Evolutionary conservation across 345 rosid genomes (phyloP).

Genomic region (Syzygium aqueum): DNA sequence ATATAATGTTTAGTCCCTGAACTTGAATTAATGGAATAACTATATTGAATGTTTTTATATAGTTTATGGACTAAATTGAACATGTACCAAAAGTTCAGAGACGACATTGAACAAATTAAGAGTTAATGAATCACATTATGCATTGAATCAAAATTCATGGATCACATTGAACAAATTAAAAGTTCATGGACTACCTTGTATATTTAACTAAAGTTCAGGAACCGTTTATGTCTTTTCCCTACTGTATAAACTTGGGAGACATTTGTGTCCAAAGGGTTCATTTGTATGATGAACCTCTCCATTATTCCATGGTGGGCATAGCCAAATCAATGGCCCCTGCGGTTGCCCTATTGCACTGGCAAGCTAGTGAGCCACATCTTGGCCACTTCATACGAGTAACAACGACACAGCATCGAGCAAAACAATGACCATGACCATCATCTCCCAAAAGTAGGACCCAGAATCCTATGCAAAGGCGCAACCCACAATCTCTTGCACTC

Average conservation of each 20-base stretch:
- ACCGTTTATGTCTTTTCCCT: too few relatives aligned
- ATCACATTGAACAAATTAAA: too few relatives aligned
- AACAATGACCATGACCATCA: neutral
- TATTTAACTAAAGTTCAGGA: too few relatives aligned
- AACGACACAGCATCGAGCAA: neutral
- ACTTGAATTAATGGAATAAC: too few relatives aligned
- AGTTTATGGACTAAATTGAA: too few relatives aligned
- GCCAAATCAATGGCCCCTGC: neutral
- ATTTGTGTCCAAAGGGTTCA: neutral
- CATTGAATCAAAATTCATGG: too few relatives aligned
- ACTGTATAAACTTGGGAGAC: neutral
- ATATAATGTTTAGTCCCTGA: too few relatives aligned
- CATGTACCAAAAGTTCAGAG: too few relatives aligned
- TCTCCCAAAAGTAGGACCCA: neutral
- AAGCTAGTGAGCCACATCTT: neutral
- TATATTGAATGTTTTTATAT: too few relatives aligned
- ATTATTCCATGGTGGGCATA: neutral
- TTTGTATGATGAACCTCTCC: neutral
- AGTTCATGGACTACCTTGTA: too few relatives aligned
- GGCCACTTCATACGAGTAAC: neutral
- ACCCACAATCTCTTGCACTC: neutral
- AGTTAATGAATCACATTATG: too few relatives aligned
- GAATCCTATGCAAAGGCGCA: neutral
- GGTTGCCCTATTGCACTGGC: neutral
- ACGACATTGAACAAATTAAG: too few relatives aligned